phyloP scores from a whole-genome alignment of 2,329 filamentous ascomycete genomes.

The Sordariomycetes sp. region DNA sequence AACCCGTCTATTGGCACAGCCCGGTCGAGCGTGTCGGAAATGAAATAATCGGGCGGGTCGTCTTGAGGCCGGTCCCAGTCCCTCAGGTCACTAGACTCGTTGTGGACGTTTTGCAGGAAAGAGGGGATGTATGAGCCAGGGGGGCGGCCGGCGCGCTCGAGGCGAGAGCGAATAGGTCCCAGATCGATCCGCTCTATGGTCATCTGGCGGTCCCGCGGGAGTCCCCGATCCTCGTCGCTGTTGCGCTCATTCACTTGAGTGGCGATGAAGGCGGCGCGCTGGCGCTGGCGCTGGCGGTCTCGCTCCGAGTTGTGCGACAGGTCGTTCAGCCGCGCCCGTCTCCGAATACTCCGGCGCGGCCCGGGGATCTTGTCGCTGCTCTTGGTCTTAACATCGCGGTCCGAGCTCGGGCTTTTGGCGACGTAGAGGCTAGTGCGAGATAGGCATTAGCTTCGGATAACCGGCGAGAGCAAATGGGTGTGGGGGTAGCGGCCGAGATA shows the following conservation, averaged over 20 bases:
- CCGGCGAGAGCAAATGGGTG: not conserved
- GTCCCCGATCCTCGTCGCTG: not conserved
- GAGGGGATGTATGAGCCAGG: not conserved
- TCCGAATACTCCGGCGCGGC: constrained; percentile 1
- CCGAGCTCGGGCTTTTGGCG: not conserved
- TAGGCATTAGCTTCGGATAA: not conserved
- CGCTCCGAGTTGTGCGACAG: constrained; percentile 1
- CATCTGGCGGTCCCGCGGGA: not conserved
- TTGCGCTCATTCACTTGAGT: constrained; percentile 1
- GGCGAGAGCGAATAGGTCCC: not conserved
- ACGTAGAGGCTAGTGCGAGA: not conserved
- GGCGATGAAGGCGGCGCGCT: constrained; percentile 2
- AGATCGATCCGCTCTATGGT: not conserved
- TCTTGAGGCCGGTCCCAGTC: not conserved
- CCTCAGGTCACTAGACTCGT: not conserved
- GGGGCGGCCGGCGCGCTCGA: not conserved
- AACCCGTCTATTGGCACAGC: not conserved
- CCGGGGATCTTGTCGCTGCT: constrained; percentile 1
- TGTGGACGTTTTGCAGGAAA: not conserved
- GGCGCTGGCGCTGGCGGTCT: not conserved
- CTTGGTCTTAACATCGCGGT: not conserved
- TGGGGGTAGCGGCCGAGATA: not conserved
- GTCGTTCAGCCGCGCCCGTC: constrained; percentile 1
- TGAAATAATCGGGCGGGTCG: not conserved
- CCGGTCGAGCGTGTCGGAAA: not conserved